These are phyloP conservation scores for Lipomyces orientalis DNA, from an alignment of 805 yeast species.

Conservation along the genomic window DNA sequence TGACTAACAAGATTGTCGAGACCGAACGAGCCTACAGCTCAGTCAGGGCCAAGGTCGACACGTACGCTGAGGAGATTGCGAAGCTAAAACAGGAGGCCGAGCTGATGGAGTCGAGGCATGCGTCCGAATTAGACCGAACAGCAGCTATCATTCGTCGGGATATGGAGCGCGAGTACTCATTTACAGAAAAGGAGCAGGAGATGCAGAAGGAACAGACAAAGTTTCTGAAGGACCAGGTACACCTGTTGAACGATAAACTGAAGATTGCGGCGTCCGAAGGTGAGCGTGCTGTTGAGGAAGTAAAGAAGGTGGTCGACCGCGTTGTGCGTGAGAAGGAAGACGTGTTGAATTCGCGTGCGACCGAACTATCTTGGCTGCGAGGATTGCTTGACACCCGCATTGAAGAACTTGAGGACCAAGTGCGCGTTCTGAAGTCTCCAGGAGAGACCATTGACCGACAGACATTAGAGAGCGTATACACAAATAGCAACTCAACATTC, in stretches of 20 bases:
- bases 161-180: conserved; percentile 19
- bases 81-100: conserved; percentile 7
- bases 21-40: conserved; percentile 13
- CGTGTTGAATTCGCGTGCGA: conserved; percentile 20
- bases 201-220: conserved; percentile 27
- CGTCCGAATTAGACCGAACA: conserved; percentile 20
- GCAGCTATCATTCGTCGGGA: background rate
- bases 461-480: conserved; percentile 16
- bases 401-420: conserved; percentile 32
- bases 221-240: conserved; percentile 25
- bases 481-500: conserved; percentile 20
- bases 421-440: conserved; percentile 5
- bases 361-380: conserved; percentile 34
- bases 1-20: conserved; percentile 22
- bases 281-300: conserved; percentile 12
- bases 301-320: conserved; percentile 6
- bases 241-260: conserved; percentile 24
- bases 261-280: conserved; percentile 9
- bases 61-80: conserved; percentile 16
- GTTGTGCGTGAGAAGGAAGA: conserved; percentile 25
- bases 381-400: conserved; percentile 22
- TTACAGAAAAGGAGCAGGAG: conserved; percentile 17
- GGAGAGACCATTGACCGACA: conserved; percentile 9
- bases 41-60: conserved; percentile 16
- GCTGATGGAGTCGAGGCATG: conserved; percentile 12